Base-by-base conservation (phyloP, 805 yeast genomes). In the Metschnikowia noctiluminum region DNA sequence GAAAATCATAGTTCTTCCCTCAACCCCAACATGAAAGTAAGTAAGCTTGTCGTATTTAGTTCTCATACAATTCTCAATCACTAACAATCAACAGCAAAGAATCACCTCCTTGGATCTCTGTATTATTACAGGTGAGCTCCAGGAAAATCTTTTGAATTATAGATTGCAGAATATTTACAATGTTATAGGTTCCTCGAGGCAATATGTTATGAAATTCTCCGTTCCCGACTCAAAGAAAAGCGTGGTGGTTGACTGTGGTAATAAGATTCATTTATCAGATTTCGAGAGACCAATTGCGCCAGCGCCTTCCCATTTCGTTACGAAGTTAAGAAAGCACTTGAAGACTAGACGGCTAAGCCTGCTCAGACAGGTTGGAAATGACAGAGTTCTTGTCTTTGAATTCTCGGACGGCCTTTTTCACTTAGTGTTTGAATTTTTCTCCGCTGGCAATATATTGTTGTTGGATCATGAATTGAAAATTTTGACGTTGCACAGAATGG, bases 371-470 rank as follows among this genome's bases (percentile, higher is more conserved):
- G 79, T 92, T 5, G 85, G 82, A 0, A 79, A 82, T 59, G 97
- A 90, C 62, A 77, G 98, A 64, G 81, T 89, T n/a, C 71, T 89
- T 39, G 96, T 90, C 0, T 65, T 92, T 40, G 82, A 88, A 51
- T 92, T 92, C 67, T 82, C 91, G 40, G 96, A 89, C 59, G 96
- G 96, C 2, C 59, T 80, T 45, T 82, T 70, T 60, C 85, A 87
- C 57, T 69, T 92, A 54, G 96, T 89, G 0, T 66, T 92, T 45
- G 99, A 92, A 65, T 92, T 92, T 60, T 92, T 91, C 70, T 87
- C 97, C 62, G 97, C 97, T 2, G 99, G 99, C 28, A 92, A 92
- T 62, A 80, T 92, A 46, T 71, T 92, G 15, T 72, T 92, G 16
- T 72, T 92, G 52, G 95, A 92, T 64, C 76, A 80, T 28, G 77